Evolutionary conservation across 495 filamentous ascomycete genomes (phyloP).

Genomic region (Daldinia decipiens): DNA sequence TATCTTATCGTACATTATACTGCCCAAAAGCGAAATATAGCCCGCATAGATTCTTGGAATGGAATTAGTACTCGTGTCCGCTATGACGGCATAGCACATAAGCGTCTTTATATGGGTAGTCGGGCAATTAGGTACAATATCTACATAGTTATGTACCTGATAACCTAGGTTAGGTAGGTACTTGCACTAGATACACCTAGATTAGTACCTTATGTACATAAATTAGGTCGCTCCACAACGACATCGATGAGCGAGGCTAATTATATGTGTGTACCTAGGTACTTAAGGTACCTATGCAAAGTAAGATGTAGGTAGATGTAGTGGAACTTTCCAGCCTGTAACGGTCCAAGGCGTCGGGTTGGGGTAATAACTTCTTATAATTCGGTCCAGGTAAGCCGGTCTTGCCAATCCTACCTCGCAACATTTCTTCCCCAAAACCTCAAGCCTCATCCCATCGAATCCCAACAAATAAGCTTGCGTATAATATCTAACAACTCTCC

Average conservation of each 20-base stretch:
- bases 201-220: too few species aligned
- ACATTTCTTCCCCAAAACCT: conserved; percentile 9
- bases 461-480: conserved; percentile 28
- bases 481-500: neutral
- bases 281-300: too few species aligned
- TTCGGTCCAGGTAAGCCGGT: neutral
- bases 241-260: too few species aligned
- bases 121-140: too few species aligned
- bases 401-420: neutral
- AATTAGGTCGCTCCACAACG: too few species aligned
- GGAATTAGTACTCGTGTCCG: conserved; percentile 3
- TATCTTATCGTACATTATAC: conserved; percentile 6
- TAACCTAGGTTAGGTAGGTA: too few species aligned
- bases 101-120: neutral
- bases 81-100: conserved; percentile 43
- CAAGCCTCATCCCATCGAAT: conserved; percentile 6
- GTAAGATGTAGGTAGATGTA: neutral
- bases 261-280: too few species aligned
- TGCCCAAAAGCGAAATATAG: neutral
- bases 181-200: neutral
- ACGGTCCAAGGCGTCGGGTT: conserved; percentile 28
- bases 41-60: conserved; percentile 15
- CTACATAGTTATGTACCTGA: too few species aligned
- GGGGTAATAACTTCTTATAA: conserved; percentile 8
- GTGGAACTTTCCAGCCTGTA: conserved; percentile 25